A percentile compares a stretch with the other conserved stretches of the same genome.
Conservation (phyloP, 129 eudicot species). For the Saposhnikovia divaricata region DNA sequence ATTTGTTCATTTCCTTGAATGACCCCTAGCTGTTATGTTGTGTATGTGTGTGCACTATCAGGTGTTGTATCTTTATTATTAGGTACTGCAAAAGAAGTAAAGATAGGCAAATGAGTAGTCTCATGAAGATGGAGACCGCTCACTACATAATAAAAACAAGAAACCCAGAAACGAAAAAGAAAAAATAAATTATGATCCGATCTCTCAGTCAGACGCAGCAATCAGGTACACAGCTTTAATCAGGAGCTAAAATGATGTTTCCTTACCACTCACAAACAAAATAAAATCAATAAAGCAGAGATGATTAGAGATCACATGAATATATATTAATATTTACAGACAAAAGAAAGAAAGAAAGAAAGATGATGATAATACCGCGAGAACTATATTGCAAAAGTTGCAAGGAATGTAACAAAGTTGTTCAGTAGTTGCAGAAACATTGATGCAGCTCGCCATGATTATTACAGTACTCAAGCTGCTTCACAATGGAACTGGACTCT, state of each 20-base stretch:
- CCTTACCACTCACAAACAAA: not conserved
- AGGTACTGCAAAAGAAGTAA: slow-evolving; percentile 20
- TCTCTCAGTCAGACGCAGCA: not conserved
- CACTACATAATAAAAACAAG: slow-evolving; percentile 19
- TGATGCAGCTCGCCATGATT: slow-evolving; percentile 59
- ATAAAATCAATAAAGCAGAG: not conserved
- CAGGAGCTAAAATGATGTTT: not conserved
- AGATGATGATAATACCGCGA: slow-evolving; percentile 50
- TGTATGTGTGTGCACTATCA: slow-evolving; percentile 1
- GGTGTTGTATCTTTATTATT: slow-evolving; percentile 43
- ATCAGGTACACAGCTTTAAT: slow-evolving; percentile 17
- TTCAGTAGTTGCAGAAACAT: slow-evolving; percentile 38
- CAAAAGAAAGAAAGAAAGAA: not conserved
- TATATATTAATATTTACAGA: too few relatives aligned
- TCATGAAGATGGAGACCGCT: slow-evolving; percentile 57
- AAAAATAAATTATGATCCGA: not conserved
- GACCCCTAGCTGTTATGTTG: not conserved
- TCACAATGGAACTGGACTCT: not conserved
- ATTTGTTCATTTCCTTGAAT: not conserved
- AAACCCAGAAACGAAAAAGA: not conserved
- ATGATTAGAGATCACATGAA: too few relatives aligned
- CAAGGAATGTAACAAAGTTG: slow-evolving; percentile 96
- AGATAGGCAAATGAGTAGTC: slow-evolving; percentile 25
- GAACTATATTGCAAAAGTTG: slow-evolving; percentile 95
- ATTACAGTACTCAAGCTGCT: not conserved